A percentile compares a stretch with the other conserved stretches of the same genome.
phyloP scores from a whole-genome alignment of 2,329 filamentous ascomycete genomes.

The Akanthomyces muscarius region DNA sequence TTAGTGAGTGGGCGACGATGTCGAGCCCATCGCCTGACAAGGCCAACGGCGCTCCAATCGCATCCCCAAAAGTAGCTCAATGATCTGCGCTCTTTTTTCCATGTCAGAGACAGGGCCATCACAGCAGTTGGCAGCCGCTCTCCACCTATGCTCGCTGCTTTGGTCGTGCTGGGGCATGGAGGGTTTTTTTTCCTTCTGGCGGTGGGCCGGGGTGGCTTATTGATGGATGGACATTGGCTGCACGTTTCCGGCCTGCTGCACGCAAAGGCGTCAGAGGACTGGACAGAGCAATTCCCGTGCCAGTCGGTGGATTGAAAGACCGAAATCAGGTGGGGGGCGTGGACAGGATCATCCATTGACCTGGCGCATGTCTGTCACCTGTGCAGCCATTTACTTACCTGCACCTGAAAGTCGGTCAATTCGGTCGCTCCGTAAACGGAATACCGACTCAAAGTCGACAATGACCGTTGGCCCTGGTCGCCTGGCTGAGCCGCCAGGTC shows the following conservation, averaged over 20 bases:
- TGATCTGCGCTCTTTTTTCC: constrained; percentile 7
- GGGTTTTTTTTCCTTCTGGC: background rate
- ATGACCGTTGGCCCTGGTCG: background rate
- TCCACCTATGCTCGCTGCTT: constrained; percentile 2
- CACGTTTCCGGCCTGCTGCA: background rate
- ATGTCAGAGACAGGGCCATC: background rate
- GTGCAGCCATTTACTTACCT: background rate
- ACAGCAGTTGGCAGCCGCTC: background rate
- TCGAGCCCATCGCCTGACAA: background rate
- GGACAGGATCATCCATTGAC: background rate
- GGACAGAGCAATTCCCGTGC: background rate
- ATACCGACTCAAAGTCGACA: background rate
- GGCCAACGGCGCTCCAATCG: constrained; percentile 8
- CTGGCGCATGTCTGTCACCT: background rate
- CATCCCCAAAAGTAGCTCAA: background rate
- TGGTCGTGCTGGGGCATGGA: background rate
- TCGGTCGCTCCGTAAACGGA: background rate
- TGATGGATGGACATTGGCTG: background rate
- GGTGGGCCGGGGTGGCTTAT: background rate
- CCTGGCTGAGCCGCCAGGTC: background rate
- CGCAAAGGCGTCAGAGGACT: background rate
- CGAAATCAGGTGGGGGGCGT: background rate
- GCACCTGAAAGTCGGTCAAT: constrained; percentile 3
- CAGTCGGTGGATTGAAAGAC: background rate
- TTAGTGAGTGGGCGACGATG: background rate